Evolutionary conservation across 2,329 filamentous ascomycete genomes (phyloP).

Genomic region (Cercospora nicotianae): DNA sequence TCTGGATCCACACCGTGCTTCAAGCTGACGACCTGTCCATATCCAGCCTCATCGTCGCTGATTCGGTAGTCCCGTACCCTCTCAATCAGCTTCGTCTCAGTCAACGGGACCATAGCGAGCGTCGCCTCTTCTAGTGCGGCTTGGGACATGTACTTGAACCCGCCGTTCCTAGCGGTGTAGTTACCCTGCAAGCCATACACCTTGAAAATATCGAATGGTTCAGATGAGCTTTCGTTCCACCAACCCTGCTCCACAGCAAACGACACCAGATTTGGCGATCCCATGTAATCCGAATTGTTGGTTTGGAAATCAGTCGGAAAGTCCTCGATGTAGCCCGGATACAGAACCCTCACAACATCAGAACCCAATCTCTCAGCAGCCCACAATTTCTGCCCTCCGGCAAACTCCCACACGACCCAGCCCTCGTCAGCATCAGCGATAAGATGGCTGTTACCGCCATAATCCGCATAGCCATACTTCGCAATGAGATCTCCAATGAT

Average conservation of each 20-base stretch:
- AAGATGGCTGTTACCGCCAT: conserved; percentile 48
- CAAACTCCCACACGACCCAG: conserved; percentile 41
- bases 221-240: conserved; percentile 37
- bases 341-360: conserved; percentile 38
- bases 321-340: conserved; percentile 42
- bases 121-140: conserved; percentile 41
- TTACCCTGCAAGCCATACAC: conserved; percentile 37
- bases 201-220: conserved; percentile 42
- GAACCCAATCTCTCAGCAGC: conserved; percentile 39
- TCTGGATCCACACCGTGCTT: conserved; percentile 34
- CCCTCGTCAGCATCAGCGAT: conserved; percentile 44
- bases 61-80: conserved; percentile 41
- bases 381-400: conserved; percentile 39
- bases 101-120: conserved; percentile 49
- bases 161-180: conserved; percentile 38
- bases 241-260: conserved; percentile 41
- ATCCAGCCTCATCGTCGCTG: conserved; percentile 41
- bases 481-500: conserved; percentile 45
- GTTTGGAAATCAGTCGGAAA: conserved; percentile 37
- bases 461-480: conserved; percentile 46
- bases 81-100: conserved; percentile 51
- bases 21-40: conserved; percentile 40
- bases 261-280: conserved; percentile 39
- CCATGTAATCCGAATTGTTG: conserved; percentile 38
- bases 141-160: conserved; percentile 43